Percentiles rank a stretch among this genome's conserved stretches.
These are phyloP conservation scores for Cercophora newfieldiana DNA, from an alignment of 495 filamentous ascomycete species.

Conservation along the genomic window DNA sequence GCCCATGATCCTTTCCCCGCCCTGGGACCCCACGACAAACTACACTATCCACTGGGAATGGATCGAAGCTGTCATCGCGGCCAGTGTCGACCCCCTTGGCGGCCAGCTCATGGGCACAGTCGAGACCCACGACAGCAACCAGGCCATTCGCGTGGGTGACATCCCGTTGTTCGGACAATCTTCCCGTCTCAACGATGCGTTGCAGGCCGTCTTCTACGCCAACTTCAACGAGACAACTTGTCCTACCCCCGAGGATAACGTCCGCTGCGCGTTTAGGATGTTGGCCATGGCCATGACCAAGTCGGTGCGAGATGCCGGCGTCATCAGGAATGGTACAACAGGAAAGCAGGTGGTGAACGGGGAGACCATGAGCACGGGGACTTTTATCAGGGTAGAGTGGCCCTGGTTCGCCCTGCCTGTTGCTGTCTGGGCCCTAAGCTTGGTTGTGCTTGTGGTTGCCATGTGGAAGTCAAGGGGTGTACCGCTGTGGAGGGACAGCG, in stretches of 20 bases:
- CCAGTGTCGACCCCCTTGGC: background rate
- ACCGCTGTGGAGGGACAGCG: constrained; percentile 1
- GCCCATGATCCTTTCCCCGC: background rate
- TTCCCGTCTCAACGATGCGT: background rate
- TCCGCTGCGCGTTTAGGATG: constrained; percentile 5
- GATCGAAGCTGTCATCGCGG: background rate
- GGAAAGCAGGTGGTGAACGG: background rate
- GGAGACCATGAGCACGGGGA: background rate
- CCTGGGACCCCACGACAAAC: background rate
- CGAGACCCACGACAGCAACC: background rate
- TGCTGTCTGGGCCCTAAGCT: background rate
- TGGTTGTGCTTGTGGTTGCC: background rate
- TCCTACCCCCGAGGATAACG: constrained; percentile 5
- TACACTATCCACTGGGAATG: background rate
- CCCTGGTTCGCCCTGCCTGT: background rate
- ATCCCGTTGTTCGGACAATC: background rate
- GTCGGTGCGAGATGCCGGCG: background rate
- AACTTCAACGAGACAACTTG: constrained; percentile 8
- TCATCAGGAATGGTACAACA: background rate
- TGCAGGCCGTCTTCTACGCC: constrained; percentile 9
- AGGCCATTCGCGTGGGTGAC: background rate
- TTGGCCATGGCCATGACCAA: background rate
- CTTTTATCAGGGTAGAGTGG: background rate
- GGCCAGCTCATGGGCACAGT: background rate
- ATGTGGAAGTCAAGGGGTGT: background rate